Base-by-base conservation (phyloP, 495 filamentous ascomycete species). In the Penicillium ochrochloron region DNA sequence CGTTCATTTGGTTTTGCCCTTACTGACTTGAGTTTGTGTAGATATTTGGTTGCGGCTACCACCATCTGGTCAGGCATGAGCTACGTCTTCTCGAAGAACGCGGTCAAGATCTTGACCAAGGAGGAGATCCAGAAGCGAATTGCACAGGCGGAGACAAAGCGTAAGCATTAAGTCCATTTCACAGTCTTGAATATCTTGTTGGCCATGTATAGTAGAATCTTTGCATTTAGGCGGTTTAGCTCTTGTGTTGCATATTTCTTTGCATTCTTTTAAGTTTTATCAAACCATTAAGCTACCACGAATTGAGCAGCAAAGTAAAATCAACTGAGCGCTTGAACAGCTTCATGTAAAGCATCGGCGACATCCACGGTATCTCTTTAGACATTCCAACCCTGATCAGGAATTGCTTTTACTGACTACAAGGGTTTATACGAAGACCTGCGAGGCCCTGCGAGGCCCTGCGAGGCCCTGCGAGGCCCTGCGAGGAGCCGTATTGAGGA, bases 1-100 rank as follows among this genome's bases (percentile, higher is more conserved):
- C 46, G 63, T 57, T 57, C 41, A 31, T 31, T 53, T 35, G 17
- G 27, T 53, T 60, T 78, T 73, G 31, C 27, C 41, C 27, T 25
- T 9, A 25, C 21, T 52, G 1, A 35, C 5, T 29, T 25, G 9
- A 21, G 39, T 51, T 19, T 56, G 29, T 54, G n/a, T 54, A 82
- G 80, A 62, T 83, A 92, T 66, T 77, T 93, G 39, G 92, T 96
- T 8, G 92, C 91, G 0, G 83, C 84, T 0, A 96, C 92, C 12
- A 96, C 92, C 1, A 73, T 94, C 15, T 93, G 91, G 92, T 94
- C 91, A 34, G 92, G 92, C 19, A 80, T 91, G 5, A 92, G 90
- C 72, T 96, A 96, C 69, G 78, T 94, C 35, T 92, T 89, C 70
- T 89, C 88, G 60, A 92, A 90, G 69, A 86, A 93, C 68, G 91